These are phyloP conservation scores for Aspergillus sclerotioniger DNA, from an alignment of 495 filamentous ascomycete genomes.

Conservation along the genomic window DNA sequence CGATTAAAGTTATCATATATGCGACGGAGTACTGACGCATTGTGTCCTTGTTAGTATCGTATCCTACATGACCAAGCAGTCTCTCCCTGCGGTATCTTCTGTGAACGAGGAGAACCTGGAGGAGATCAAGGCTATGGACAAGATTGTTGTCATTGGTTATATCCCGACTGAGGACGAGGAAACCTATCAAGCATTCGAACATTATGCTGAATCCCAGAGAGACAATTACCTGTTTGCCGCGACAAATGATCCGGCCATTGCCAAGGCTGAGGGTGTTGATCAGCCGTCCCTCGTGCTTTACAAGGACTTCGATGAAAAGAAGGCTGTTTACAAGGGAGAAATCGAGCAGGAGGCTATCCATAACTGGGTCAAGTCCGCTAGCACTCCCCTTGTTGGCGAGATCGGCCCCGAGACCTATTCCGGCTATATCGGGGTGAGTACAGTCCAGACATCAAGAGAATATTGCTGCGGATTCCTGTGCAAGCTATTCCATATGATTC, in stretches of 20 bases:
- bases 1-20: background rate
- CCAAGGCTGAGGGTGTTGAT: slow-evolving; percentile 84
- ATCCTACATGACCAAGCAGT: slow-evolving; percentile 99
- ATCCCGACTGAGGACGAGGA: slow-evolving; percentile 80
- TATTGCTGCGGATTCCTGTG: background rate
- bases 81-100: slow-evolving; percentile 84
- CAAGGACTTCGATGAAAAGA: slow-evolving; percentile 98
- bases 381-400: slow-evolving; percentile 91
- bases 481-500: background rate
- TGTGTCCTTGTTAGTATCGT: slow-evolving; percentile 61
- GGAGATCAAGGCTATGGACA: slow-evolving; percentile 97
- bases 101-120: slow-evolving; percentile 77
- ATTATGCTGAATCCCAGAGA: slow-evolving; percentile 77
- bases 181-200: slow-evolving; percentile 74
- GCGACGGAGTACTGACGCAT: background rate
- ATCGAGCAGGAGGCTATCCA: slow-evolving; percentile 75
- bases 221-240: slow-evolving; percentile 92
- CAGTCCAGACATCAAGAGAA: background rate
- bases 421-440: slow-evolving; percentile 83
- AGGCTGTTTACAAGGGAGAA: slow-evolving; percentile 74
- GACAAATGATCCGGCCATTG: slow-evolving; percentile 76
- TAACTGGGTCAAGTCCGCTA: slow-evolving; percentile 77
- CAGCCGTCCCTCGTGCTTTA: slow-evolving; percentile 88
- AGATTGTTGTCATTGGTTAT: slow-evolving; percentile 91
- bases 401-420: slow-evolving; percentile 97